Percentiles rank a stretch among this genome's conserved stretches.
Evolutionary conservation across 768 basidiomycete genomes (phyloP).

Genomic region (Lactifluus hygrophoroides): DNA sequence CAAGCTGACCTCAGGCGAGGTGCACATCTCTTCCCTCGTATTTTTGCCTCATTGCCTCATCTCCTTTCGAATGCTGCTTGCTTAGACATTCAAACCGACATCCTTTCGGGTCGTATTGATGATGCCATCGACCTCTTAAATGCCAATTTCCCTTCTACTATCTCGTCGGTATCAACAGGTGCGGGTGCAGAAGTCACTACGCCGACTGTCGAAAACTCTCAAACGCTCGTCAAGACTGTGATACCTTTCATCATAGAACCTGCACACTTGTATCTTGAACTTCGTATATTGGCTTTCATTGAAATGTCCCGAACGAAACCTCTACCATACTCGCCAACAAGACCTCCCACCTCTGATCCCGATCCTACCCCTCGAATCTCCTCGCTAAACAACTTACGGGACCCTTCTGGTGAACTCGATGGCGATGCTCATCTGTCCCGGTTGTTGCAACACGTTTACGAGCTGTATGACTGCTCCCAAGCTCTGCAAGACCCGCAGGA

Average conservation of each 20-base stretch:
- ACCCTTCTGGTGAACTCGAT: slow-evolving; percentile 25
- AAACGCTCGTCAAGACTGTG: slow-evolving; percentile 37
- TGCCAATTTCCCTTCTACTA: slow-evolving; percentile 66
- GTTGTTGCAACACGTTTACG: slow-evolving; percentile 51
- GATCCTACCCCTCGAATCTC: slow-evolving; percentile 15
- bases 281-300: slow-evolving; percentile 81
- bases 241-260: slow-evolving; percentile 61
- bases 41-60: neutral
- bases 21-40: neutral
- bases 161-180: slow-evolving; percentile 26
- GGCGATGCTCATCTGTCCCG: slow-evolving; percentile 37
- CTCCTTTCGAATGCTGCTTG: neutral
- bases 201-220: slow-evolving; percentile 21
- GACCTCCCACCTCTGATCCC: slow-evolving; percentile 1
- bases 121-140: slow-evolving; percentile 61
- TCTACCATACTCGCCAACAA: slow-evolving; percentile 34
- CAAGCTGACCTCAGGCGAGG: slow-evolving; percentile 14
- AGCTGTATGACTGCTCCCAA: slow-evolving; percentile 55
- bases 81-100: slow-evolving; percentile 58
- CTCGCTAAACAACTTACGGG: slow-evolving; percentile 17
- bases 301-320: slow-evolving; percentile 75
- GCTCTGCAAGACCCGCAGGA: slow-evolving; percentile 48
- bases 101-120: slow-evolving; percentile 70
- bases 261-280: slow-evolving; percentile 70
- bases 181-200: neutral